Base-by-base conservation (phyloP, 768 basidiomycete genomes). In the Psilocybe cyanescens region DNA sequence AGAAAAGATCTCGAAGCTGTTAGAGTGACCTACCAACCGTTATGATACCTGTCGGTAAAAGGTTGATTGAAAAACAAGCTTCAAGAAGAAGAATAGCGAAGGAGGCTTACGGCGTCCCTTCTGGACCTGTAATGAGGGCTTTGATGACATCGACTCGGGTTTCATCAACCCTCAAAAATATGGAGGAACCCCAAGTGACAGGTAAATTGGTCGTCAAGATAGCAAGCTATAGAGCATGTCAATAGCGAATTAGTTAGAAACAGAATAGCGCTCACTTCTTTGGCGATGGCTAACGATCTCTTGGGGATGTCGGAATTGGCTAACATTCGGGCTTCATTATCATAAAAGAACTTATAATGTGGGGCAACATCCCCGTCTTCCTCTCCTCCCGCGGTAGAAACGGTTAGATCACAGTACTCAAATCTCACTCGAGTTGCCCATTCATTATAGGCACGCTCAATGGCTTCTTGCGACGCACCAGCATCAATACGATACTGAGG, bases 111-210 rank as follows among this genome's bases (percentile, higher is more conserved):
- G 95, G 95, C 45, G 95, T 97, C 55, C 91, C 94, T 79, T 95
- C 93, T 8, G 95, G 95, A 1, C 95, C 96, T 19, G 92, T 93
- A 63, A 94, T 92, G 17, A 94, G 75, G n/a, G 91, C 91, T 70
- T 96, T 97, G 74, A 96, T 94, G 50, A 96, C 83, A 70, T 95
- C 95, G 12, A 95, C 93, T 11, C 95, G 86, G 14, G 85, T 89
- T 77, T 97, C 96, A 71, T 98, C 96, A 3, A 97, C 95, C 55
- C 92, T 85, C 60, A 98, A 76, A 77, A 97, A 97, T 65, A 98
- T 89, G 1, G 94, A 96, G 4, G 95, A 97, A 68, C 94, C 88
- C 92, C 94, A 97, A 5, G 93, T 90, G 12, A 94, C 89, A n/a
- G 96, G 96, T 28, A 98, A 79, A 71, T 95, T 96, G 9, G 94